Evolutionary conservation across 2,329 filamentous ascomycete species (phyloP), one percentile per base, ranked within the genome.

Genomic region (Aureobasidium subglaciale): DNA sequence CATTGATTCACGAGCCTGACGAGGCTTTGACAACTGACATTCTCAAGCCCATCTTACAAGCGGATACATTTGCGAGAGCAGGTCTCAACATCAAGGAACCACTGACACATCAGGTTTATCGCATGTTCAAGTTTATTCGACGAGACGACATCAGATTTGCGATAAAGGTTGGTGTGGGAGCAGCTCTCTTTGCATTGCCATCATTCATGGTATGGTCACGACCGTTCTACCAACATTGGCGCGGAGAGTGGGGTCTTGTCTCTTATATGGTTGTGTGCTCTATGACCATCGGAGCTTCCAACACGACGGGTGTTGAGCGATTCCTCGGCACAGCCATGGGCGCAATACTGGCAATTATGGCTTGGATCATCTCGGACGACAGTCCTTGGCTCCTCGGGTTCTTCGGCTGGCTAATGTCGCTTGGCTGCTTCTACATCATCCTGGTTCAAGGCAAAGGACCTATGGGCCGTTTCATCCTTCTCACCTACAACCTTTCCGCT

Each of bases 251-350:
- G 93, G 93, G 93, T 20, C 78, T 99, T 2, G 71, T 99, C 55
- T 96, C 90, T 0, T 97, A 96, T 75, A 97, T 97, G 92, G 84
- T 97, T 66, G 93, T 99, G 22, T 95, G 91, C 67, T 90, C 88
- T 34, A 97, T 96, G 90, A 99, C 92, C 0, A 92, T 96, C 20
- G 93, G 93, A 25, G 90, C 93, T 7, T 89, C 90, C 22, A 99
- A 97, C 69, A 96, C 92, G 1, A 96, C 92, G 0, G 91, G 90
- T 4, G 84, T 85, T 65, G 84, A 91, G 46, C 85, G 93, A 62
- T 92, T 97, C 67, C 76, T 89, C 8, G 93, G 92, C 56, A 99
- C 92, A 1, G 78, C 90, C 30, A 77, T 95, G 34, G 93, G 93
- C 16, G 90, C 90, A 6, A 67, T 79, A 1, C 85, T 85, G 60